A percentile compares a stretch with the other conserved stretches of the same genome.
Conservation (phyloP, 2,329 filamentous ascomycete species). For the Chaetomium olivaceum region DNA sequence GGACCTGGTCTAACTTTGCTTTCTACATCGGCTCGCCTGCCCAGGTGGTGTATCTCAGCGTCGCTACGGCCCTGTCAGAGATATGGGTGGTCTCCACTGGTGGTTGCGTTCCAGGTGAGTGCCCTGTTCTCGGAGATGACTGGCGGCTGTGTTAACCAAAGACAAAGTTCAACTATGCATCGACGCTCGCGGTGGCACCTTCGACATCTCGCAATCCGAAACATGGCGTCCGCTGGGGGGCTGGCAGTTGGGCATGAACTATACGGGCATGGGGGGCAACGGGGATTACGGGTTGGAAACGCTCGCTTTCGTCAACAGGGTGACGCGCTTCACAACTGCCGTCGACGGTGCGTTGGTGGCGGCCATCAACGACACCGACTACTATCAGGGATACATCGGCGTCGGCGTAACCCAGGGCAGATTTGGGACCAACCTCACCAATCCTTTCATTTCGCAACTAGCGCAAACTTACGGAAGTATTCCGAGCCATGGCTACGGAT, state of each 20-base stretch:
- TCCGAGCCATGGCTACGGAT: slow-evolving; percentile 73
- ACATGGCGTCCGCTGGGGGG: slow-evolving; percentile 61
- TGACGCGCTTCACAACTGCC: slow-evolving; percentile 42
- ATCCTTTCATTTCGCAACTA: slow-evolving; percentile 56
- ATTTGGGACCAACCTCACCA: slow-evolving; percentile 51
- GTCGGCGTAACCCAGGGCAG: slow-evolving; percentile 56
- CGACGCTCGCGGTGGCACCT: slow-evolving; percentile 59
- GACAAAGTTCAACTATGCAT: slow-evolving; percentile 53
- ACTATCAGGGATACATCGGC: slow-evolving; percentile 57
- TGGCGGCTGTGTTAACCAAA: slow-evolving; percentile 5
- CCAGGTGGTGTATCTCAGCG: slow-evolving; percentile 53
- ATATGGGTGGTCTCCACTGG: slow-evolving; percentile 66
- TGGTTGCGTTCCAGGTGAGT: slow-evolving; percentile 51
- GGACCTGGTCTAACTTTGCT: slow-evolving; percentile 70
- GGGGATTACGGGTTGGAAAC: slow-evolving; percentile 64
- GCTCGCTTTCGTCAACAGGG: slow-evolving; percentile 44
- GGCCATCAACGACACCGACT: slow-evolving; percentile 56
- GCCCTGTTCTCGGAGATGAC: background rate
- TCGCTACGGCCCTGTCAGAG: slow-evolving; percentile 70
- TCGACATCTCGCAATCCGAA: slow-evolving; percentile 53
- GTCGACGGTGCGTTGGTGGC: slow-evolving; percentile 52
- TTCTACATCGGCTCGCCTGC: slow-evolving; percentile 53
- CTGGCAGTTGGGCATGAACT: slow-evolving; percentile 60
- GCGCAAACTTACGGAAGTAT: slow-evolving; percentile 61
- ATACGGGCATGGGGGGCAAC: slow-evolving; percentile 60